These are phyloP conservation scores for Quercus lobata DNA, from an alignment of 331 rosid species.

Conservation along the genomic window DNA sequence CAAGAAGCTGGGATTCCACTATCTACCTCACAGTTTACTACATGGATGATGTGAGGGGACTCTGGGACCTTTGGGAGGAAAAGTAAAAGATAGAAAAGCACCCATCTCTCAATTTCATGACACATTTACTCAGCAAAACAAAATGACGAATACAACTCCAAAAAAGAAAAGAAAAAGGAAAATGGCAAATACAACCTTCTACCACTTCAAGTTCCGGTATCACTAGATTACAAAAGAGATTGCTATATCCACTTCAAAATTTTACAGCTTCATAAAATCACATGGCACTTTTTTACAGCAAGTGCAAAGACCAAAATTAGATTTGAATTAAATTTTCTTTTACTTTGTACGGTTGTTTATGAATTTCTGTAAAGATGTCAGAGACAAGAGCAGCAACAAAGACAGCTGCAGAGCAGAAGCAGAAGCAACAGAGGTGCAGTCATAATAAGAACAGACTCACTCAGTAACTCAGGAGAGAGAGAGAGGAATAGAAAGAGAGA, in stretches of 20 bases:
- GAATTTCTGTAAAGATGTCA: slow-evolving; percentile 61
- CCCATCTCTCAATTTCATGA: slow-evolving; percentile 11
- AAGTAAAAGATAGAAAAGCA: background rate
- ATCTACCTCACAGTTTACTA: background rate
- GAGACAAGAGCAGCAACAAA: slow-evolving; percentile 73
- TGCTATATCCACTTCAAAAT: slow-evolving; percentile 20
- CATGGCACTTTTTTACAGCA: slow-evolving; percentile 55
- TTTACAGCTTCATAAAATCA: slow-evolving; percentile 35
- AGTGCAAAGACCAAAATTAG: slow-evolving; percentile 42
- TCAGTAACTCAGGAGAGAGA: slow-evolving; percentile 17
- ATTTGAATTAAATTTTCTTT: slow-evolving; percentile 23
- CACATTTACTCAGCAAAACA: slow-evolving; percentile 34
- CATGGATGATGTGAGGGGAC: too few species aligned
- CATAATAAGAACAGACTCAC: slow-evolving; percentile 67
- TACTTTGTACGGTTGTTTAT: slow-evolving; percentile 39
- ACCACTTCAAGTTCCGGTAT: slow-evolving; percentile 7
- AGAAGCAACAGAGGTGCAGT: slow-evolving; percentile 74
- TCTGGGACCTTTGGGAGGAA: background rate
- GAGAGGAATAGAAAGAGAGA: slow-evolving; percentile 22
- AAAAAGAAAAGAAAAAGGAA: background rate
- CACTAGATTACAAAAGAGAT: slow-evolving; percentile 22
- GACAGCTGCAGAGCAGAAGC: slow-evolving; percentile 52
- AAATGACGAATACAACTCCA: slow-evolving; percentile 26
- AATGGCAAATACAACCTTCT: slow-evolving; percentile 33
- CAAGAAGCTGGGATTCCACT: background rate